These are phyloP conservation scores for Arabis alpina DNA, from an alignment of 345 rosid genomes.

Conservation along the genomic window DNA sequence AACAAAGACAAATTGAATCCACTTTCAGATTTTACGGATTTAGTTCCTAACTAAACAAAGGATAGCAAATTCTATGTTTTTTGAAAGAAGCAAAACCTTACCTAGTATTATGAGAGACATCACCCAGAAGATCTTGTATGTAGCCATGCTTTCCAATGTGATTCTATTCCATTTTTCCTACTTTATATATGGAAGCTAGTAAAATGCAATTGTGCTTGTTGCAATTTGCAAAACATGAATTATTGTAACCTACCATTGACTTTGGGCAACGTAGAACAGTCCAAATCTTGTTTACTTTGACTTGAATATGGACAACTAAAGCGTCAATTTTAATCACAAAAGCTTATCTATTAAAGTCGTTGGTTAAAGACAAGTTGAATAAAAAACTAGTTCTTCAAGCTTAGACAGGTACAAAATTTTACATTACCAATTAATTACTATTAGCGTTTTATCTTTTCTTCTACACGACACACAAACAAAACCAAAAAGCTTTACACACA, in stretches of 20 bases:
- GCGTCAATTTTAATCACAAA: no score
- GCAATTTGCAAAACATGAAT: neutral
- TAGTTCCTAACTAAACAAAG: neutral
- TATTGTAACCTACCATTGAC: neutral
- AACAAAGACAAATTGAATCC: neutral
- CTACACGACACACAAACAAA: neutral
- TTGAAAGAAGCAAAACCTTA: neutral
- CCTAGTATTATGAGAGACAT: slow-evolving; percentile 18
- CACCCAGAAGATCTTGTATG: slow-evolving; percentile 16
- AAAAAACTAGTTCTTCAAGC: no score
- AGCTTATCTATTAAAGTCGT: no score
- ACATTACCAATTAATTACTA: neutral
- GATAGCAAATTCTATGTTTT: neutral
- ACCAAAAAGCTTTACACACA: slow-evolving; percentile 2
- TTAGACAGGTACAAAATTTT: neutral
- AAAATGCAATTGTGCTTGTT: neutral
- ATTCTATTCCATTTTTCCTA: neutral
- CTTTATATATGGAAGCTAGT: neutral
- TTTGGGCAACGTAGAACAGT: neutral
- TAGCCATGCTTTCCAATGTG: neutral
- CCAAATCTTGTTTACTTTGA: slow-evolving; percentile 9
- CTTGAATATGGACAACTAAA: no score
- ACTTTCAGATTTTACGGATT: neutral
- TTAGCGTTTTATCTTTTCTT: neutral
- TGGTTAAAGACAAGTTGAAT: no score